Conservation (phyloP, 805 yeast genomes). For the Lachancea waltii region DNA sequence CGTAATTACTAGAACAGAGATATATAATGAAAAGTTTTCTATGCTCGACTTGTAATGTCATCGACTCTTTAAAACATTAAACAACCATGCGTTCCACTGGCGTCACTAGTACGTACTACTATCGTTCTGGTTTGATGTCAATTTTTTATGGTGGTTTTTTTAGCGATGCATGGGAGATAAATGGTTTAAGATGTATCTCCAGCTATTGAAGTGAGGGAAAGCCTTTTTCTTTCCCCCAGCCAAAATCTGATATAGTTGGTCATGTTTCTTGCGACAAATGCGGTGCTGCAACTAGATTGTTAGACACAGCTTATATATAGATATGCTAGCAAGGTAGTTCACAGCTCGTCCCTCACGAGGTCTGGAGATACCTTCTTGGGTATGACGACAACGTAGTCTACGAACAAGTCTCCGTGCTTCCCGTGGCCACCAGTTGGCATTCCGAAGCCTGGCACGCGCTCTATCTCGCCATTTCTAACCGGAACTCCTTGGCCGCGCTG, state of each 20-base stretch:
- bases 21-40: no score
- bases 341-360: constrained; percentile 7
- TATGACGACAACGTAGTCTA: constrained; percentile 42
- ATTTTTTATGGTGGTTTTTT: constrained; percentile 7
- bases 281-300: neutral
- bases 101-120: constrained; percentile 24
- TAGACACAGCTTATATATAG: constrained; percentile 1
- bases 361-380: constrained; percentile 28
- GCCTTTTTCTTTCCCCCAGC: constrained; percentile 28
- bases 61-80: neutral
- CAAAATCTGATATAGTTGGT: constrained; percentile 33
- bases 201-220: constrained; percentile 31
- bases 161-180: constrained; percentile 24
- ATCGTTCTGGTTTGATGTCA: constrained; percentile 25
- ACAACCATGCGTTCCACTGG: constrained; percentile 28
- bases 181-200: constrained; percentile 33
- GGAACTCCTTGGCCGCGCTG: constrained; percentile 45
- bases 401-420: constrained; percentile 47
- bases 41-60: no score
- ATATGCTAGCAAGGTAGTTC: neutral
- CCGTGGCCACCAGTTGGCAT: constrained; percentile 62
- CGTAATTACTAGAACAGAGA: no score
- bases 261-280: constrained; percentile 31
- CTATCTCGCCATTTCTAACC: constrained; percentile 64
- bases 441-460: constrained; percentile 66